A percentile compares a stretch with the other conserved stretches of the same genome.
These are phyloP conservation scores for Thermochaetoides dissita DNA, from an alignment of 2,329 filamentous ascomycete species.

Conservation along the genomic window DNA sequence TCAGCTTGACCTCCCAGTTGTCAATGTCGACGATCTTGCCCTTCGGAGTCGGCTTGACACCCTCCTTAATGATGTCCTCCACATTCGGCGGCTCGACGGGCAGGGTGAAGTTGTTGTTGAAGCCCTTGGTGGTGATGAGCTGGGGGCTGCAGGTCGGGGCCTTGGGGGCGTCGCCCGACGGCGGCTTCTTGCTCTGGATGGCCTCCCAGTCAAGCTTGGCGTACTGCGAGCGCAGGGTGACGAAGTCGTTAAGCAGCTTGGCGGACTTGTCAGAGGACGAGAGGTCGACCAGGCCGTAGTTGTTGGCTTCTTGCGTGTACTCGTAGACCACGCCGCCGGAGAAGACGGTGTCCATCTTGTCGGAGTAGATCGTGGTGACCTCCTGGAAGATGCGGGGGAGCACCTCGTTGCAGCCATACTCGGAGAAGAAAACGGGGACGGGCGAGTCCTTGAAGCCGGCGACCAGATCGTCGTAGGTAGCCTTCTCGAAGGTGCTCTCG, in stretches of 20 bases:
- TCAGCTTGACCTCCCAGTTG: conserved; percentile 39
- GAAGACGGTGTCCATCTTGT: conserved; percentile 53
- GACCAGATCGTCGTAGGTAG: conserved; percentile 44
- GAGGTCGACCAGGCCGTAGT: conserved; percentile 51
- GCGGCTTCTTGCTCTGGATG: conserved; percentile 49
- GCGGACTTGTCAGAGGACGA: conserved; percentile 39
- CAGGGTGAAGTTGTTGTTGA: conserved; percentile 68
- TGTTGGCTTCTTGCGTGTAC: conserved; percentile 56
- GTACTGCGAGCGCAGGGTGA: conserved; percentile 63
- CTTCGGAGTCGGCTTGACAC: conserved; percentile 48
- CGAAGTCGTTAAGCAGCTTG: conserved; percentile 49
- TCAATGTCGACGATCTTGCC: conserved; percentile 52
- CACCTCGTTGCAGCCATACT: conserved; percentile 64
- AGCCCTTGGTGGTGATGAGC: conserved; percentile 54
- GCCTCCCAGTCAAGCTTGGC: conserved; percentile 56
- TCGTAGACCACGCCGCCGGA: conserved; percentile 73
- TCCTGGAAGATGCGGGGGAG: conserved; percentile 64
- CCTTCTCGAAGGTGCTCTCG: conserved; percentile 38
- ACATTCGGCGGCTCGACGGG: conserved; percentile 54
- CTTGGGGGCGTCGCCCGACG: conserved; percentile 31
- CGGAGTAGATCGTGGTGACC: conserved; percentile 56
- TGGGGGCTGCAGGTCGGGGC: conserved; percentile 50
- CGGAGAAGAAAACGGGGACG: conserved; percentile 70
- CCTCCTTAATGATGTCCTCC: conserved; percentile 59
- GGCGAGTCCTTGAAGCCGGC: conserved; percentile 49